phyloP scores from a whole-genome alignment of 768 basidiomycete genomes.

The Mycena vitilis region DNA sequence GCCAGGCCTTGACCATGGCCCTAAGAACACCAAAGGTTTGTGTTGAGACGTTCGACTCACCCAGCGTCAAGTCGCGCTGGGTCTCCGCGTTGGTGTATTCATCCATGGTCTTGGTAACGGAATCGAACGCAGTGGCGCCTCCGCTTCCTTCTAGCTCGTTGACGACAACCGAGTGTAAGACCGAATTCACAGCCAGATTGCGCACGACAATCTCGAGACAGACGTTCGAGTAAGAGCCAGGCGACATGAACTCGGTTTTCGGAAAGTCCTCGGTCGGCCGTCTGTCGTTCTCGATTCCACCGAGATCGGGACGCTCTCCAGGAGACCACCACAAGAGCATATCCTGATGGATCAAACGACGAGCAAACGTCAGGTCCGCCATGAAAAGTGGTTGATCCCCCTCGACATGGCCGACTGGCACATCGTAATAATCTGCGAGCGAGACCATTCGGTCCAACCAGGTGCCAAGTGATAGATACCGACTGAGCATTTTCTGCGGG shows the following conservation, averaged over 20 bases:
- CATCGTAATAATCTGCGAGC: constrained; percentile 90
- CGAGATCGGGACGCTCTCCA: constrained; percentile 88
- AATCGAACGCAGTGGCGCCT: constrained; percentile 94
- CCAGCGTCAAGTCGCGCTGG: constrained; percentile 81
- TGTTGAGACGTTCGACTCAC: constrained; percentile 89
- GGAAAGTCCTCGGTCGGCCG: constrained; percentile 81
- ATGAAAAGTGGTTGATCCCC: constrained; percentile 90
- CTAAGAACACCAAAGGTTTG: constrained; percentile 89
- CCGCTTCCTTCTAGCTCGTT: constrained; percentile 98
- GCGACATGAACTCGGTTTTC: constrained; percentile 84
- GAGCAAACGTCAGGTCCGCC: constrained; percentile 91
- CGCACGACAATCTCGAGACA: constrained; percentile 90
- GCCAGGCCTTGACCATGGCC: constrained; percentile 90
- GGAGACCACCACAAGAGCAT: constrained; percentile 98
- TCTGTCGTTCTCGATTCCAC: constrained; percentile 91
- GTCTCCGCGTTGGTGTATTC: constrained; percentile 83
- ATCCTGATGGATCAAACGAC: constrained; percentile 88
- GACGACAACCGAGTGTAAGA: constrained; percentile 92
- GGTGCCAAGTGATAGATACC: constrained; percentile 80
- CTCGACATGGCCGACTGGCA: constrained; percentile 93
- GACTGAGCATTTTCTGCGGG: constrained; percentile 83
- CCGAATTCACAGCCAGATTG: constrained; percentile 93
- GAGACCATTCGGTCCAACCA: constrained; percentile 87
- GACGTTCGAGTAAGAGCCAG: constrained; percentile 93
- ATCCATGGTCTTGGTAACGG: constrained; percentile 89